Base-by-base conservation (phyloP, 257 asterid species). In the Solanum ossicruentum region DNA sequence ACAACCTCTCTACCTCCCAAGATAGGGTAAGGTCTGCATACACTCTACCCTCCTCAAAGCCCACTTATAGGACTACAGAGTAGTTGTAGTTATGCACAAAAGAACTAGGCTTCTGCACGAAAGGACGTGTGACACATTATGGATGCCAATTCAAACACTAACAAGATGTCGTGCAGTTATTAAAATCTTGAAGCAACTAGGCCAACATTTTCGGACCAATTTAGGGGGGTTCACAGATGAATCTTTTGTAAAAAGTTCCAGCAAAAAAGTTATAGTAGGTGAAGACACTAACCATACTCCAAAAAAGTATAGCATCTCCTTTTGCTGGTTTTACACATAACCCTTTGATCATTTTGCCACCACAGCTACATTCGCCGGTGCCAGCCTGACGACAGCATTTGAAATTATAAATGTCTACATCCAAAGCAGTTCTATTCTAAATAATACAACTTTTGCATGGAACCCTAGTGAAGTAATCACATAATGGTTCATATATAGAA, bases 301-400 rank as follows among this genome's bases (percentile, higher is more conserved):
- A 95, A 92, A 95, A 95, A 87, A 95, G 97, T 81, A 95, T 91
- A 80, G 97, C 98, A 85, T 92, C 96, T 88, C 98, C 98, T 92
- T 93, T 91, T 36, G 71, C 63, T 9, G 98, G 97, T 86, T 95
- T 95, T 84, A 95, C 94, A 82, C 94, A 93, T 85, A 95, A 54
- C 55, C 98, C 98, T 86, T 89, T 84, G 60, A 89, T 91, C 93
- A 70, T 87, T 87, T 92, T 92, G 51, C 98, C 97, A 56, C 98
- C 98, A 85, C 98, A 95, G 89, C 94, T 91, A 85, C 98, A 93
- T 87, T 93, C 89, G 2, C 90, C 96, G 21, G 93, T 51, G 81
- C 95, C 95, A 86, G 95, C 98, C 98, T 93, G 82, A 11, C 49
- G 78, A 77, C 32, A 80, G 84, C 70, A 56, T 85, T 85, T 66